Evolutionary conservation across 2,329 filamentous ascomycete species (phyloP), one percentile per base, ranked within the genome.

Genomic region (Colletotrichum sp.): DNA sequence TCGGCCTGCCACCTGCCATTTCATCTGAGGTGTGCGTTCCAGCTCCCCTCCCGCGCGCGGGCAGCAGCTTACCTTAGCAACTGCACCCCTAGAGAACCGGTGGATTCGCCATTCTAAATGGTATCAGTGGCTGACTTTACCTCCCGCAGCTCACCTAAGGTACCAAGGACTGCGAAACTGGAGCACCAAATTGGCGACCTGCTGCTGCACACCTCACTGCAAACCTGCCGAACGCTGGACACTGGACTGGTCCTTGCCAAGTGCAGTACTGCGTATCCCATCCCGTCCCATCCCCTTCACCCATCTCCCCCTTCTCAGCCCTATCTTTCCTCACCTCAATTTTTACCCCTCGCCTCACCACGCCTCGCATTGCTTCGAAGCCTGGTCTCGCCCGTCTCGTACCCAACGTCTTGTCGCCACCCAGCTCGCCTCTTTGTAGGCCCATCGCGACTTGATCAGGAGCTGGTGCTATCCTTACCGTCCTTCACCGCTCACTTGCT

Each of bases 281-380:
- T 76, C 71, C 73, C 68, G 68, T 74, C 67, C 69, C 75, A 73
- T 66, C 76, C 74, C 74, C 76, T 77, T 76, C 74, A 76, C 74
- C 52, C 74, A 76, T 67, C 67, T 75, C 59, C 72, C 66, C 79
- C 66, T 63, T 77, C 78, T 80, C 80, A 82, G 80, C 80, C 80
- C 79, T 82, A 81, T 76, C 77, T 78, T 75, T 75, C 72, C 75
- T 68, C 72, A 59, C 71, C 55, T 76, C 68, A 79, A 76, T 74
- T 76, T 71, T 78, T 77, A 63, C 72, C 67, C 68, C 74, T 77
- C 70, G 68, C 73, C 63, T 76, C 63, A 65, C 73, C 57, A 68
- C 65, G 59, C 69, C 52, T 73, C 68, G 32, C 68, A 70, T 65
- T 57, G 36, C 48, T 69, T 63, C 22, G 44, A 68, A 66, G 67